Evolutionary conservation across 768 basidiomycete genomes (phyloP).

Genomic region (Trametopsis cervina): DNA sequence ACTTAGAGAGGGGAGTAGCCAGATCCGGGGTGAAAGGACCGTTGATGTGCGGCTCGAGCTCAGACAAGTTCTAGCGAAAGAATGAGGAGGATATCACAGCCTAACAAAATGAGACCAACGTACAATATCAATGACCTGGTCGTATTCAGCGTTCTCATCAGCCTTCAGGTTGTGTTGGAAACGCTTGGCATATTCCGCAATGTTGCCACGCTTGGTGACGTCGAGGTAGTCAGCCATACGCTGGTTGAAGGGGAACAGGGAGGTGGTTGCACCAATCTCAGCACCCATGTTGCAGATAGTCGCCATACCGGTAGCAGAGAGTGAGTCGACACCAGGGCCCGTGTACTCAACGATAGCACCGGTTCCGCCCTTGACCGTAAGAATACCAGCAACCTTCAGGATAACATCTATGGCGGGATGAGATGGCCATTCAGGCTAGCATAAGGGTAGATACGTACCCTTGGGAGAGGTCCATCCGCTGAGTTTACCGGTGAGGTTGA

Average conservation of each 20-base stretch:
- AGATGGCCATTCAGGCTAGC: background rate
- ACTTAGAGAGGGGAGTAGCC: constrained; percentile 96
- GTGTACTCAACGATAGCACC: constrained; percentile 98
- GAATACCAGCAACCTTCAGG: constrained; percentile 96
- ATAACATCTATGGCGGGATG: constrained; percentile 69
- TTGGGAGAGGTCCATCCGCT: constrained; percentile 97
- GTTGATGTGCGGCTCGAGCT: constrained; percentile 99
- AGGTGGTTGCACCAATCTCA: constrained; percentile 98
- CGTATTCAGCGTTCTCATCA: constrained; percentile 87
- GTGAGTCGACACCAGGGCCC: constrained; percentile 90
- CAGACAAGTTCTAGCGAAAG: constrained; percentile 69
- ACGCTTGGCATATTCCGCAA: constrained; percentile 80
- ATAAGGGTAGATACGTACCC: constrained; percentile 38
- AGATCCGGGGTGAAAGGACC: constrained; percentile 99
- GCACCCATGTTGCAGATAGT: constrained; percentile 99
- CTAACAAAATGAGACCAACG: constrained; percentile 23
- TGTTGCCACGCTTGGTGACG: constrained; percentile 87
- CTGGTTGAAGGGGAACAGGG: constrained; percentile 96
- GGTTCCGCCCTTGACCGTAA: constrained; percentile 99
- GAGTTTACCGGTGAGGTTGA: constrained; percentile 93
- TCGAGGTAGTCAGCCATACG: constrained; percentile 92
- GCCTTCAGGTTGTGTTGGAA: constrained; percentile 90
- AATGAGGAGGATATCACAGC: too few species aligned
- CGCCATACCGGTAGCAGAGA: constrained; percentile 98
- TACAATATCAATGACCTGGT: constrained; percentile 88